Evolutionary conservation across 257 asterid genomes (phyloP).

Genomic region (Plantago ovata): DNA sequence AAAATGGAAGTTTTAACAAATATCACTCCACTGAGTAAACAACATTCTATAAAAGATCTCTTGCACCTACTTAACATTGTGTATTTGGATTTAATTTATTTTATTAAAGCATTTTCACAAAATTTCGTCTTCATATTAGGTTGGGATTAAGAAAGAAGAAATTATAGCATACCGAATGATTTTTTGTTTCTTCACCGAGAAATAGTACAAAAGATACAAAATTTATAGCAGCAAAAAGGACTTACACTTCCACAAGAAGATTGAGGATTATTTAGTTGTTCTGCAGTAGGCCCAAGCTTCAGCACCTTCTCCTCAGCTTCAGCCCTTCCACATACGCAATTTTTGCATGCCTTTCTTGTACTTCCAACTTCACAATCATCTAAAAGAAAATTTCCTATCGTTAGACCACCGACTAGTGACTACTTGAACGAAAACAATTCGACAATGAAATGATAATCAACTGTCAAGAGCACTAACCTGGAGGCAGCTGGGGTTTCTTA

Average conservation of each 20-base stretch:
- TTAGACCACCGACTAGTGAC: conserved; percentile 1
- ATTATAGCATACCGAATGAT: no score
- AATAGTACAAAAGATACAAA: no score
- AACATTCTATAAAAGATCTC: no score
- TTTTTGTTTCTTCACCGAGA: no score
- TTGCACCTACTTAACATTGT: no score
- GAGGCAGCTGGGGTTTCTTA: conserved; percentile 76
- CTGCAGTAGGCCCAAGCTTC: conserved; percentile 73
- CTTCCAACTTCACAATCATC: conserved; percentile 90
- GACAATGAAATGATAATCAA: conserved; percentile 7
- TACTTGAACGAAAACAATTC: conserved; percentile 7
- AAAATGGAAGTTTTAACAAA: no score
- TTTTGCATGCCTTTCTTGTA: conserved; percentile 91
- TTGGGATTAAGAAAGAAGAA: no score
- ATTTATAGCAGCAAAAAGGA: neutral
- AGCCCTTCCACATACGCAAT: conserved; percentile 90
- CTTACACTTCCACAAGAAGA: conserved; percentile 97
- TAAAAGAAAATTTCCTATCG: conserved; percentile 17
- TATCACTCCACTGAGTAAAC: no score
- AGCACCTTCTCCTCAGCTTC: conserved; percentile 78
- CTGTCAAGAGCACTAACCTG: conserved; percentile 49
- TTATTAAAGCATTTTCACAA: no score
- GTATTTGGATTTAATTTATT: no score
- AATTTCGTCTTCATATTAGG: no score
- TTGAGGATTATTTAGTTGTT: conserved; percentile 78